Percentiles rank a stretch among this genome's conserved stretches.
These are phyloP conservation scores for Candida chauliodis DNA, from an alignment of 805 yeast species.

Conservation along the genomic window DNA sequence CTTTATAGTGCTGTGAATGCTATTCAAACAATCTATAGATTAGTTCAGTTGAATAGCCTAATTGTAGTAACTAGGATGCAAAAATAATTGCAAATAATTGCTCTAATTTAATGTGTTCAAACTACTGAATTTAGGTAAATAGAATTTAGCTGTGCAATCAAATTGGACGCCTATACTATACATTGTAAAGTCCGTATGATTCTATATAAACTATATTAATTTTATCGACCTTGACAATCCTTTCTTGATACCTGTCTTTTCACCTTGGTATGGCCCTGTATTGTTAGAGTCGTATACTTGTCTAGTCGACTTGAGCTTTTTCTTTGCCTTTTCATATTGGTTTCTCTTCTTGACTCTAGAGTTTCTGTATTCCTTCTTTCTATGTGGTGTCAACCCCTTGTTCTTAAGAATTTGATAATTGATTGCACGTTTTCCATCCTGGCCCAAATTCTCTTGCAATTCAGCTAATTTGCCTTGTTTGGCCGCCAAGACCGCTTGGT, in stretches of 20 bases:
- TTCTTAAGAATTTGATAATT: constrained; percentile 93
- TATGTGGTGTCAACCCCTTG: constrained; percentile 90
- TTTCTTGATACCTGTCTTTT: constrained; percentile 95
- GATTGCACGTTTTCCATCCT: constrained; percentile 89
- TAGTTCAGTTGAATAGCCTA: no score
- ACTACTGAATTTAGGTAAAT: no score
- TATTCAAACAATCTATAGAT: no score
- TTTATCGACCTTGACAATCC: constrained; percentile 84
- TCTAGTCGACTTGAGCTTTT: constrained; percentile 86
- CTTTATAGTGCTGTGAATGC: no score
- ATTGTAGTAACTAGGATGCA: no score
- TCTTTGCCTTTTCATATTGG: constrained; percentile 91
- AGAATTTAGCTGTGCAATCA: no score
- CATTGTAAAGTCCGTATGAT: not conserved
- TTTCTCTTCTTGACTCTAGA: constrained; percentile 98
- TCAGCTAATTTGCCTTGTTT: constrained; percentile 81
- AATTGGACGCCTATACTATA: no score
- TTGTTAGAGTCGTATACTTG: constrained; percentile 81
- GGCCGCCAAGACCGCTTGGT: constrained; percentile 70
- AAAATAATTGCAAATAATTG: no score
- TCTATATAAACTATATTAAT: constrained; percentile 36
- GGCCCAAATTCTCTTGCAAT: constrained; percentile 60
- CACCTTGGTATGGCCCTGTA: constrained; percentile 78
- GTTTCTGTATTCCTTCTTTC: constrained; percentile 91
- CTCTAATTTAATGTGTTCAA: no score